These are phyloP conservation scores for Sporisorium sorghi DNA, from an alignment of 1,284 basidiomycete species.

Conservation along the genomic window DNA sequence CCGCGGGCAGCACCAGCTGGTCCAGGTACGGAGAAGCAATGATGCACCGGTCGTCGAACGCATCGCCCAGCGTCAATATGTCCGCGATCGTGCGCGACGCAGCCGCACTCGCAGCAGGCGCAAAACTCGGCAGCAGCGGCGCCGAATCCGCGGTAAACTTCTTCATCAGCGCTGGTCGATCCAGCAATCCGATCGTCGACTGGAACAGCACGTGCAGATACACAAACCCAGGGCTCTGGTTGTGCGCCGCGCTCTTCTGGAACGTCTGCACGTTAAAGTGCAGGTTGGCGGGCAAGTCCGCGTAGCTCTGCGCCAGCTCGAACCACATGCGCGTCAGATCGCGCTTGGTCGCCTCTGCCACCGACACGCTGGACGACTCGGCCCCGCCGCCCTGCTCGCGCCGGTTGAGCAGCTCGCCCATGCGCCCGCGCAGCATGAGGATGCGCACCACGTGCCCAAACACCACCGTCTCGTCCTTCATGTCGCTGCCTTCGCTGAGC, in stretches of 20 bases:
- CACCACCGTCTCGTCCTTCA: constrained; percentile 49
- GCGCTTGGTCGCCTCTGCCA: constrained; percentile 41
- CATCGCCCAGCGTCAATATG: constrained; percentile 54
- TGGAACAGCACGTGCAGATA: constrained; percentile 62
- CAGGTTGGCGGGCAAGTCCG: constrained; percentile 47
- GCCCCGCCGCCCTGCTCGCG: no score
- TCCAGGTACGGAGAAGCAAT: constrained; percentile 57
- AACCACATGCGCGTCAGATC: constrained; percentile 55
- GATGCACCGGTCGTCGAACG: constrained; percentile 49
- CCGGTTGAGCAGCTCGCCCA: constrained; percentile 59
- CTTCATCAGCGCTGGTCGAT: constrained; percentile 55
- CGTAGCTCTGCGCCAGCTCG: constrained; percentile 57
- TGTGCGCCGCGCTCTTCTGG: constrained; percentile 50
- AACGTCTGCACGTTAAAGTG: constrained; percentile 62
- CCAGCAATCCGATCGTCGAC: constrained; percentile 58
- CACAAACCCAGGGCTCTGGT: constrained; percentile 57
- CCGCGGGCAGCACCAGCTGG: constrained; percentile 58
- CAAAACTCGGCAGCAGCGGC: constrained; percentile 44
- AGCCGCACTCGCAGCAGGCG: constrained; percentile 45
- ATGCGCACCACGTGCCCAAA: constrained; percentile 56
- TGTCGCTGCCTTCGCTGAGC: constrained; percentile 38
- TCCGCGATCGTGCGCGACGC: constrained; percentile 59
- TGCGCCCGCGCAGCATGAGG: constrained; percentile 53
- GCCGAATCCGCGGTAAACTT: constrained; percentile 46
- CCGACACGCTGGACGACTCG: constrained; percentile 38